These are phyloP conservation scores for Rhodamnia rubescens DNA, from an alignment of 345 rosid species.

Conservation along the genomic window DNA sequence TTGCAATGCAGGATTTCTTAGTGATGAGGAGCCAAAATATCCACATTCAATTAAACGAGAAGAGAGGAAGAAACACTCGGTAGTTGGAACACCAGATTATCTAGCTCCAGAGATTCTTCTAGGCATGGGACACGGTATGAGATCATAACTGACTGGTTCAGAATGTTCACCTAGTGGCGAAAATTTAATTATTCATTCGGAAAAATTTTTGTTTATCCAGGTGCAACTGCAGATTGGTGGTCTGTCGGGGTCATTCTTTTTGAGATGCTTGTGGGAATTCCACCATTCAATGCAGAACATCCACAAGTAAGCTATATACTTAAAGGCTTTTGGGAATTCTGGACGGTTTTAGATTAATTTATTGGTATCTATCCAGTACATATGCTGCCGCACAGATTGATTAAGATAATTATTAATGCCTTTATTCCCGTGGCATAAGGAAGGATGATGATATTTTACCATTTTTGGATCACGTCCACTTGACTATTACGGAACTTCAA, in stretches of 20 bases:
- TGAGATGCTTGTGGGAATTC: conserved; percentile 86
- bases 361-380: not conserved
- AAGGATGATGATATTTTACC: not conserved
- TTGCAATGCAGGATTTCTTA: conserved; percentile 37
- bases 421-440: not conserved
- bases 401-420: not conserved
- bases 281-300: conserved; percentile 89
- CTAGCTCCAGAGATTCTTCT: conserved; percentile 99
- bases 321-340: not conserved
- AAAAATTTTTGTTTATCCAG: conserved; percentile 18
- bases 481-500: not conserved
- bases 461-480: not conserved
- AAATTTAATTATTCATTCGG: not conserved
- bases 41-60: conserved; percentile 36
- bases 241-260: conserved; percentile 89
- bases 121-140: conserved; percentile 92
- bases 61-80: conserved; percentile 62
- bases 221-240: conserved; percentile 99
- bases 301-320: conserved; percentile 52
- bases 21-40: conserved; percentile 38
- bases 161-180: not conserved
- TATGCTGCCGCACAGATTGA: not conserved
- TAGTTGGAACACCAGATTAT: conserved; percentile 94
- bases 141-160: not conserved
- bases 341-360: not conserved